Evolutionary conservation across 1,284 basidiomycete genomes (phyloP).

Genomic region (Caloboletus firmus): DNA sequence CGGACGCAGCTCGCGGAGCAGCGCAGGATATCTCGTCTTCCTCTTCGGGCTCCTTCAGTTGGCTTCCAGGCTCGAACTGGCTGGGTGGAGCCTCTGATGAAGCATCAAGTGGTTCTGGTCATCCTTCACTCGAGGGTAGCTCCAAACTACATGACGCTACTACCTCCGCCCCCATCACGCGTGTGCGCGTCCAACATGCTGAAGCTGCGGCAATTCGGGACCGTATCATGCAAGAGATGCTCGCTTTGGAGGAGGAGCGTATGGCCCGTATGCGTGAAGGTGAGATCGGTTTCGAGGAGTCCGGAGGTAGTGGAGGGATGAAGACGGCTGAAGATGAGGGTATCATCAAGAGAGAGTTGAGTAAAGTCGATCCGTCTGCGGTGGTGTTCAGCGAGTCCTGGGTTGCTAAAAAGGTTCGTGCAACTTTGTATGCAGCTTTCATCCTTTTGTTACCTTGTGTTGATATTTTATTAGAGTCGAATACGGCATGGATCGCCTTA

Average conservation of each 20-base stretch:
- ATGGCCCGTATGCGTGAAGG: conserved; percentile 90
- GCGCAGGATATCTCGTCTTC: conserved; percentile 24
- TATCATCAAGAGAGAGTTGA: conserved; percentile 90
- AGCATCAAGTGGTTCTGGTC: conserved; percentile 27
- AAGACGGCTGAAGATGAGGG: conserved; percentile 86
- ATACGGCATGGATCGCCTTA: conserved; percentile 94
- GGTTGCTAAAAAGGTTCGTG: conserved; percentile 83
- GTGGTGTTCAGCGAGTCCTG: conserved; percentile 96
- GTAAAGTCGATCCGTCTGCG: conserved; percentile 96
- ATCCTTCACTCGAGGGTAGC: conserved; percentile 34
- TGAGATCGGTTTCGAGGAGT: conserved; percentile 52
- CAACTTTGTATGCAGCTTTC: background rate
- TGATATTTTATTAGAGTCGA: conserved; percentile 55
- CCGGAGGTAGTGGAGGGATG: conserved; percentile 39
- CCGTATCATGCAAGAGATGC: conserved; percentile 99
- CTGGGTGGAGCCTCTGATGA: conserved; percentile 40
- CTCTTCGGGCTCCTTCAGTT: conserved; percentile 44
- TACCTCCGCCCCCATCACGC: conserved; percentile 38
- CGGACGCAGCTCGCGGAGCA: conserved; percentile 5
- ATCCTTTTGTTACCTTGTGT: too few relatives aligned
- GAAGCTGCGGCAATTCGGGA: conserved; percentile 91
- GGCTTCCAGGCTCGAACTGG: conserved; percentile 70
- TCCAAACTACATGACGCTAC: conserved; percentile 26
- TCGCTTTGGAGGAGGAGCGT: conserved; percentile 92
- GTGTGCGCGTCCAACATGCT: conserved; percentile 68